Base-by-base conservation (phyloP, 2,329 filamentous ascomycete species). In the Stromatinia cepivora region DNA sequence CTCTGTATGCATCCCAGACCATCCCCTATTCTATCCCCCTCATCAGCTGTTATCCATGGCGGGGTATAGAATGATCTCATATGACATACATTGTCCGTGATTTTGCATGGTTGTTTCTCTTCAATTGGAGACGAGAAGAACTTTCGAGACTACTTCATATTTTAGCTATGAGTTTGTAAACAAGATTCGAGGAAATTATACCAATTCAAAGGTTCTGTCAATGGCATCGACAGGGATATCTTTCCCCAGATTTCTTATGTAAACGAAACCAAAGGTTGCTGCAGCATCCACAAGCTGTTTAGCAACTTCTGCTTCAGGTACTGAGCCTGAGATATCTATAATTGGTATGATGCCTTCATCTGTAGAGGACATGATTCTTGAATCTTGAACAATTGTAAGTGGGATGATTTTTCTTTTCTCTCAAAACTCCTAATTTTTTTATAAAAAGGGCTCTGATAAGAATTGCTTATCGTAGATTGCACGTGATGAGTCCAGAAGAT, bases 1-100 rank as follows among this genome's bases (percentile, higher is more conserved):
- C 81, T 99, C 94, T 17, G 88, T 88, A 76, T 94, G 91, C 91
- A 97, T 94, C 22, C 88, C 88, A 1, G 91, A 87, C 93, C 94
- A 99, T 70, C 94, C 95, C 54, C 89, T 87, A 77, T 98, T 98
- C 82, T 95, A 85, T 7, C 31, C 3, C 3, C 42, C 6, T 20
- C 20, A 50, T 71, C 28, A 66, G 46, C 54, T 79, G 4, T n/a
- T 20, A 36, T 39, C 48, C 13, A 34, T 25, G 5, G 28, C 10
- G 28, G n/a, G n/a, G 9, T 11, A 25, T 79, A 0, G 1, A 46
- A 54, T n/a, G 17, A 25, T 56, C 3, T 20, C n/a, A 48, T 2
- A 66, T 34, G 20, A 77, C 78, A 69, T 73, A 84, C 83, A 79
- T 85, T 85, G 39, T 88, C 88, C 75, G 88, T 85, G 72, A 97